Conservation (phyloP, 441 rosid species). For the Arabidopsis hybrid region DNA sequence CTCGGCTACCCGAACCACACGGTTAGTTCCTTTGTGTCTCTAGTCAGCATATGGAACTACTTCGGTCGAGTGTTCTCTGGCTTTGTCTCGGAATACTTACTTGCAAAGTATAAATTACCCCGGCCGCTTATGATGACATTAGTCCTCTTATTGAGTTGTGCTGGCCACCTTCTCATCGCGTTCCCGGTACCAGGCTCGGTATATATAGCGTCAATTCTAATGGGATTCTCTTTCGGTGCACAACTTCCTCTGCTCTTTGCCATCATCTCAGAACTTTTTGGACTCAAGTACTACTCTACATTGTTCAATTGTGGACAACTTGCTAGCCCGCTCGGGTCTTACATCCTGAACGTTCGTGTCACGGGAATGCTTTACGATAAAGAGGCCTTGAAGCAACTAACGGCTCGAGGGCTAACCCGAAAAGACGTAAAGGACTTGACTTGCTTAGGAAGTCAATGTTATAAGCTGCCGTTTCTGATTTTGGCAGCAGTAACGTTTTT, state of each 20-base stretch:
- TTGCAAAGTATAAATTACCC: slow-evolving; percentile 62
- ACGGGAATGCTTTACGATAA: slow-evolving; percentile 76
- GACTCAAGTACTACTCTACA: slow-evolving; percentile 86
- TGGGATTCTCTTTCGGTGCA: slow-evolving; percentile 85
- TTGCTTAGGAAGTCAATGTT: slow-evolving; percentile 77
- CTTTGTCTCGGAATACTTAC: slow-evolving; percentile 72
- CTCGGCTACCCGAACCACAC: slow-evolving; percentile 73
- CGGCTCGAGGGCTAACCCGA: slow-evolving; percentile 54
- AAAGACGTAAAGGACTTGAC: slow-evolving; percentile 67
- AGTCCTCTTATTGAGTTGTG: slow-evolving; percentile 62
- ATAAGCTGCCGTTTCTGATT: slow-evolving; percentile 61
- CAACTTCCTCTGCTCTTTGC: slow-evolving; percentile 78
- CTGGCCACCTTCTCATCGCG: slow-evolving; percentile 75
- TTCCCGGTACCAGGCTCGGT: slow-evolving; percentile 77
- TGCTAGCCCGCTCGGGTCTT: slow-evolving; percentile 84
- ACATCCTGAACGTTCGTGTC: slow-evolving; percentile 73
- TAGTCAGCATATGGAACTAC: slow-evolving; percentile 93
- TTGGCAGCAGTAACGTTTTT: slow-evolving; percentile 61
- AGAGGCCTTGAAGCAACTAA: slow-evolving; percentile 67
- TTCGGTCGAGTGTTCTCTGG: slow-evolving; percentile 87
- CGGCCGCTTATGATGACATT: slow-evolving; percentile 80
- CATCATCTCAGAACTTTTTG: slow-evolving; percentile 84
- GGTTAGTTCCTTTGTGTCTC: slow-evolving; percentile 71
- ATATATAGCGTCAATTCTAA: slow-evolving; percentile 75
- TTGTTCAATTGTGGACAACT: slow-evolving; percentile 89